Conservation (phyloP, 2,329 filamentous ascomycete species). For the Leptographium lundbergii region DNA sequence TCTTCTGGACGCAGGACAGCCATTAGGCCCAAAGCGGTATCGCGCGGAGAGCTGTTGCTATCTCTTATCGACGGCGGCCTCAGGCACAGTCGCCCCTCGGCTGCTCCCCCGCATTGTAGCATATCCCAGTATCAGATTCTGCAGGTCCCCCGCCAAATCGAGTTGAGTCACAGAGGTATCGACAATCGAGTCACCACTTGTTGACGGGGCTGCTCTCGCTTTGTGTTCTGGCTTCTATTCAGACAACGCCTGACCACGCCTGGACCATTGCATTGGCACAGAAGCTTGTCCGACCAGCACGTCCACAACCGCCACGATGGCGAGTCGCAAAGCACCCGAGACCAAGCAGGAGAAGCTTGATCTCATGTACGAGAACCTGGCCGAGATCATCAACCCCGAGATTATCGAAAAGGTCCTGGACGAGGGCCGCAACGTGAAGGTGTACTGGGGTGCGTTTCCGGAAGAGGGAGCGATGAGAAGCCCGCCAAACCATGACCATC, state of each 20-base stretch:
- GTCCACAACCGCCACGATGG: conserved; percentile 5
- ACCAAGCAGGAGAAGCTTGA: conserved; percentile 43
- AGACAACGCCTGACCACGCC: no score
- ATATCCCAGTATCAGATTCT: background rate
- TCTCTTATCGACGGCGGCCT: background rate
- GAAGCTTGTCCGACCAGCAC: no score
- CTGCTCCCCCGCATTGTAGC: background rate
- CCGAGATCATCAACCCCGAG: conserved; percentile 72
- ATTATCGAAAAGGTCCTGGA: conserved; percentile 64
- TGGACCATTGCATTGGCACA: no score
- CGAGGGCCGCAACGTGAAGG: conserved; percentile 57
- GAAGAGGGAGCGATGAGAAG: background rate
- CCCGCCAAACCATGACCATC: no score
- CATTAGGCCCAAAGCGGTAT: background rate
- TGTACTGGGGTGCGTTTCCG: conserved; percentile 61
- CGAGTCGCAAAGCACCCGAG: conserved; percentile 8
- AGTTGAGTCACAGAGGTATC: background rate
- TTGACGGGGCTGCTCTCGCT: no score
- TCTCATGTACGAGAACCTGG: conserved; percentile 69
- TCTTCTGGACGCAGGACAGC: background rate
- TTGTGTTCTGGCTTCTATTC: no score
- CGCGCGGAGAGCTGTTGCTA: background rate
- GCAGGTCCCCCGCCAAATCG: no score
- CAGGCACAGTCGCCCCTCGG: background rate
- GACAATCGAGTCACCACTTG: no score